Evolutionary conservation across 2,329 filamentous ascomycete species (phyloP).

Genomic region (Exophiala bonariae): DNA sequence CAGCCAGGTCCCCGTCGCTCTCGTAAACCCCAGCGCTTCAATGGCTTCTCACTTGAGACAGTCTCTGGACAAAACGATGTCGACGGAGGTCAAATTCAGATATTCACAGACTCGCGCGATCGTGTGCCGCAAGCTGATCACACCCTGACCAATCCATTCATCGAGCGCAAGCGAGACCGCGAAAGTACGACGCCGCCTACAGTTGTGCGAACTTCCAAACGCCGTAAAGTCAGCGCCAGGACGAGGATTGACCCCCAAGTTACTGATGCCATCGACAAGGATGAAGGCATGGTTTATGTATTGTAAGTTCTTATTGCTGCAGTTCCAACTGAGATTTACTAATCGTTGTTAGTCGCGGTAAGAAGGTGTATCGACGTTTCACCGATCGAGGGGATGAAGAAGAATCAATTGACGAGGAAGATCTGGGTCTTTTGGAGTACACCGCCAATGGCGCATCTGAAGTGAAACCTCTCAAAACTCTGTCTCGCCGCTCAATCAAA

Average conservation of each 20-base stretch:
- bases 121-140: conserved; percentile 56
- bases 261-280: conserved; percentile 51
- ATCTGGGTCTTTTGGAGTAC: conserved; percentile 42
- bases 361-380: conserved; percentile 61
- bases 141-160: conserved; percentile 57
- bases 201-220: conserved; percentile 34
- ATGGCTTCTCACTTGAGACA: conserved; percentile 46
- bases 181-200: conserved; percentile 30
- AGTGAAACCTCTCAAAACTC: conserved; percentile 41
- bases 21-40: conserved; percentile 47
- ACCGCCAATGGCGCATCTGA: conserved; percentile 38
- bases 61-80: conserved; percentile 36
- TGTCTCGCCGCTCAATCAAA: conserved; percentile 60
- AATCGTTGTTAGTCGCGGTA: conserved; percentile 53
- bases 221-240: conserved; percentile 35
- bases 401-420: conserved; percentile 41
- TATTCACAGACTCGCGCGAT: conserved; percentile 65
- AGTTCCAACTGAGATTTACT: conserved; percentile 6
- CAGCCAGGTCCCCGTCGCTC: conserved; percentile 50
- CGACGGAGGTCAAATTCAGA: conserved; percentile 44
- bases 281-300: conserved; percentile 60
- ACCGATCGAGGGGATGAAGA: conserved; percentile 42
- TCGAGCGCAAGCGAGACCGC: conserved; percentile 38
- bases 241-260: conserved; percentile 40
- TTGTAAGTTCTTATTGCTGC: conserved; percentile 53